phyloP scores from a whole-genome alignment of 148 eudicot species.

The Euryodendron excelsum region DNA sequence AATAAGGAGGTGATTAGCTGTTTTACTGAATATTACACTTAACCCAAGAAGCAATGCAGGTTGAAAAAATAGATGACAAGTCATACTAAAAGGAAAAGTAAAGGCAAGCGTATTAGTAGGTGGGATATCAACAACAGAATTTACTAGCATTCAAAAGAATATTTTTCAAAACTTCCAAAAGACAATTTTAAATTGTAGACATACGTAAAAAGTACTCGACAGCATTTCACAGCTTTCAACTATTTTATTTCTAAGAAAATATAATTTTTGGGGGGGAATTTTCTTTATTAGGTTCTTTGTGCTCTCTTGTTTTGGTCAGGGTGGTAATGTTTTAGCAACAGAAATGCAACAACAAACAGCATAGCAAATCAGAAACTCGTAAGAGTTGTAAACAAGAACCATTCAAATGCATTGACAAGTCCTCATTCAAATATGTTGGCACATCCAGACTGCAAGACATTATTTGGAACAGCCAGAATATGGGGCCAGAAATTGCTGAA shows the following conservation, averaged over 20 bases:
- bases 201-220: neutral
- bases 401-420: neutral
- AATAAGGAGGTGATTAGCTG: neutral
- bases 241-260: neutral
- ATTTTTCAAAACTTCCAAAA: neutral
- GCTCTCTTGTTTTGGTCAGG: neutral
- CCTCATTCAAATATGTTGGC: neutral
- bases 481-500: too few relatives aligned
- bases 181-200: neutral
- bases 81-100: neutral
- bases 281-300: neutral
- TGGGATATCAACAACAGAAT: neutral
- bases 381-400: neutral
- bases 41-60: neutral
- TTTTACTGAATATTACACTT: neutral
- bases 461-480: too few relatives aligned
- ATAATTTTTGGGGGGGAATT: too few relatives aligned
- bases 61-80: neutral
- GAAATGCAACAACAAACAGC: neutral
- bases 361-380: neutral
- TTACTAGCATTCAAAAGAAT: neutral
- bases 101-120: too few relatives aligned
- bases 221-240: neutral
- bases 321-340: neutral
- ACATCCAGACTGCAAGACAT: neutral